Base-by-base conservation (phyloP, 2,329 filamentous ascomycete genomes). In the Penicillium sclerotiorum region DNA sequence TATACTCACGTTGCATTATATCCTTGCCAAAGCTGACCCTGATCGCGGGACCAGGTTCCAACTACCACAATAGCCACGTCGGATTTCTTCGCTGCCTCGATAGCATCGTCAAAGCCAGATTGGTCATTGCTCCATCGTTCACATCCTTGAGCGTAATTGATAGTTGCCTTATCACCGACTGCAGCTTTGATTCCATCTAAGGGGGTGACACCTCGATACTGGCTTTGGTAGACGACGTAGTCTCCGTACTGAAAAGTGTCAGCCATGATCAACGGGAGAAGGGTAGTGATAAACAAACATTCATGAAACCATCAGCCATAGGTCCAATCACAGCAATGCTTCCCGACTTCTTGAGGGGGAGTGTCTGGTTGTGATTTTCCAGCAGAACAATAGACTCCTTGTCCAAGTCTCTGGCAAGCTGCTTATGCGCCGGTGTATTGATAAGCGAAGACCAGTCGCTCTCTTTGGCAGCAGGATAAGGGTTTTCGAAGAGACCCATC, bases 21-120 rank as follows among this genome's bases (percentile, higher is more conserved):
- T 0, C 84, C 84, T 48, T 73, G 68, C 87, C 86, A 90, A 3
- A 90, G 80, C 66, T 90, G 82, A 45, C 77, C 74, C 63, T 90
- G 87, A 61, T 91, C 88, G 41, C 87, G 80, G 21, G 82, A 84
- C 88, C 87, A 90, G 8, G 87, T 90, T 25, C 87, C 88, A 1
- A 90, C 86, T 0, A 90, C 76, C 0, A 90, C 85, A 5, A 90
- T 79, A 5, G 87, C 87, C 2, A 90, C 81, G 60, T 90, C 87
- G 3, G 87, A 85, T 8, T 78, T 79, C 59, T 84, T 73, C 1
- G 86, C 86, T 1, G 81, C 82, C 0, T 80, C 73, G n/a, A 90
- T 68, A 6, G 88, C 88, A 60, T 84, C 85, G 0, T 76, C 67
- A 56, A 90, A 88, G 1, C 83, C 85, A 4, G 84, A 85, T 55